These are phyloP conservation scores for Blumeria graminis DNA, from an alignment of 2,329 filamentous ascomycete genomes.

Conservation along the genomic window DNA sequence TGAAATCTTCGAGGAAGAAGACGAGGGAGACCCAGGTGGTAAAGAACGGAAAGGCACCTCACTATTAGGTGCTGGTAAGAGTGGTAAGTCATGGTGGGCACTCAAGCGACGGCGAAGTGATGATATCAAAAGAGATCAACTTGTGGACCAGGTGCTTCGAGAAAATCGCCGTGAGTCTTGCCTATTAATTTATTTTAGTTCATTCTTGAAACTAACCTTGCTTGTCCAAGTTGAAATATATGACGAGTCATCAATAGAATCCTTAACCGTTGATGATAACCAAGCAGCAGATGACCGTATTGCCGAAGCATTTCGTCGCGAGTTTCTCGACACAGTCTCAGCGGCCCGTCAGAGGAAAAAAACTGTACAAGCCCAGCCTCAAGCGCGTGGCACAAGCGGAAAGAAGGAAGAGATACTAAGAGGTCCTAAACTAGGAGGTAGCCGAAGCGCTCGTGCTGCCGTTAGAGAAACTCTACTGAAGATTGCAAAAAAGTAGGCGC, in stretches of 20 bases:
- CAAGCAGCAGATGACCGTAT: slow-evolving; percentile 53
- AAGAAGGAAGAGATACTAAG: slow-evolving; percentile 34
- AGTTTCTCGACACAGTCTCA: slow-evolving; percentile 50
- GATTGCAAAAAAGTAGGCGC: slow-evolving; percentile 9
- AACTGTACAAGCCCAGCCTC: slow-evolving; percentile 16
- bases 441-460: slow-evolving; percentile 46
- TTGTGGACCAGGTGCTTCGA: slow-evolving; percentile 45
- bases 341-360: slow-evolving; percentile 22
- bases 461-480: slow-evolving; percentile 31
- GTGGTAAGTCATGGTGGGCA: slow-evolving; percentile 28
- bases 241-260: slow-evolving; percentile 21
- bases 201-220: not conserved
- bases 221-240: slow-evolving; percentile 38
- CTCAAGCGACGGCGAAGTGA: slow-evolving; percentile 39
- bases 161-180: slow-evolving; percentile 37
- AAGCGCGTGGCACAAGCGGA: slow-evolving; percentile 9
- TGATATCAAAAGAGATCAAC: slow-evolving; percentile 40
- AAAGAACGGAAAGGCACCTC: slow-evolving; percentile 18
- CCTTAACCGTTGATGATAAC: slow-evolving; percentile 18
- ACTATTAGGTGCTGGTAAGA: slow-evolving; percentile 25
- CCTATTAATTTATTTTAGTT: not conserved
- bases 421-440: slow-evolving; percentile 61
- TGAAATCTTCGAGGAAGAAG: slow-evolving; percentile 19
- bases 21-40: slow-evolving; percentile 5
- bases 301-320: slow-evolving; percentile 51